phyloP scores from a whole-genome alignment of 176 grass and related monocot species.

The Thalia dealbata region DNA sequence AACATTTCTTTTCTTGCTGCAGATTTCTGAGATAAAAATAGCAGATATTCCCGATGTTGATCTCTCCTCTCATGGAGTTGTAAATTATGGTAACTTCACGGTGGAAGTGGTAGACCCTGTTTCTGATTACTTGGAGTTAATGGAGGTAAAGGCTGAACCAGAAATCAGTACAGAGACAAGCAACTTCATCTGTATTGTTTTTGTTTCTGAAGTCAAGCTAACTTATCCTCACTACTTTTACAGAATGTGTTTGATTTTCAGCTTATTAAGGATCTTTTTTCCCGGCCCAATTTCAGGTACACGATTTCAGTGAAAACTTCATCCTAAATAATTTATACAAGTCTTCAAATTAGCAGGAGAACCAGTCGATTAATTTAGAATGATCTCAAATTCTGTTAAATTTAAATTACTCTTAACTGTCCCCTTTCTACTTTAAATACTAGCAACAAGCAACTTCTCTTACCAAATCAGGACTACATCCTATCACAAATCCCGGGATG shows the following conservation, averaged over 20 bases:
- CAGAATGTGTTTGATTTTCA: constrained; percentile 91
- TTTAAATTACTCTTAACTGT: background rate
- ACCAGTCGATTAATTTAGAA: background rate
- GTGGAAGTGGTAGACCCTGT: constrained; percentile 84
- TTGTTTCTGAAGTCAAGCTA: constrained; percentile 3
- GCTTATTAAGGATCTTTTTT: constrained; percentile 71
- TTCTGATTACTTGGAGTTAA: constrained; percentile 81
- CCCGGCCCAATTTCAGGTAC: constrained; percentile 79
- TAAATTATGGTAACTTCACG: constrained; percentile 56
- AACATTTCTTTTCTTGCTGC: constrained; percentile 22
- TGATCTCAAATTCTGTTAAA: too few species aligned
- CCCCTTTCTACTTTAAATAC: background rate
- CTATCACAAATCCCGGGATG: too few species aligned
- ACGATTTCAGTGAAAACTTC: background rate
- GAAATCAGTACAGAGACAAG: background rate
- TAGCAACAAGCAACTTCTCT: background rate
- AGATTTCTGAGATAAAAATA: constrained; percentile 84
- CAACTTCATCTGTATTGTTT: background rate
- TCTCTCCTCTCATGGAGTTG: constrained; percentile 45
- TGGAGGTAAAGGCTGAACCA: constrained; percentile 45
- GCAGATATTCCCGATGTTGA: constrained; percentile 75
- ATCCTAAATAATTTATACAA: too few species aligned
- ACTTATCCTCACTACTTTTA: constrained; percentile 17
- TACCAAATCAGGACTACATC: background rate
- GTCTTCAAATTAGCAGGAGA: too few species aligned